Percentiles rank a stretch among this genome's conserved stretches.
Evolutionary conservation across 192 early-diverging fungal species (phyloP).

Genomic region (Polychytrium aggregatum): DNA sequence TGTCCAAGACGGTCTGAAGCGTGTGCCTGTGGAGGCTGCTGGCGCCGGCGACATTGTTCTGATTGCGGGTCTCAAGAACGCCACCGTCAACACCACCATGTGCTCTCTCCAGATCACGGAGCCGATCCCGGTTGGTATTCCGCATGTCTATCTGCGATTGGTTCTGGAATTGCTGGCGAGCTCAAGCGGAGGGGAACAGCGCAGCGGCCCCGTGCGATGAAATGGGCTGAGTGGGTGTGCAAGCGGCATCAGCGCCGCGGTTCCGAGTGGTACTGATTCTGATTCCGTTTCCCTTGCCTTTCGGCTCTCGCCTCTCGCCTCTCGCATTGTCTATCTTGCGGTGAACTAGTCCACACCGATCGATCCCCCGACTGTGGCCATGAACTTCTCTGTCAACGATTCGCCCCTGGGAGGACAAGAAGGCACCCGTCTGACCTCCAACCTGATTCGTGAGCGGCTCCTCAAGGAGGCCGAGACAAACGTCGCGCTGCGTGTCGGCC

Average conservation of each 20-base stretch:
- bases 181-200: no score
- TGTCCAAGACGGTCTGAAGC: slow-evolving; percentile 58
- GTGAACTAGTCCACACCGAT: slow-evolving; percentile 47
- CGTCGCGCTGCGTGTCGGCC: slow-evolving; percentile 66
- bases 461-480: slow-evolving; percentile 70
- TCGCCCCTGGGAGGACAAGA: slow-evolving; percentile 75
- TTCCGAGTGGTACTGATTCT: no score
- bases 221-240: no score
- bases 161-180: no score
- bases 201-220: no score
- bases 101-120: slow-evolving; percentile 45
- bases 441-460: slow-evolving; percentile 65
- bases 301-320: no score
- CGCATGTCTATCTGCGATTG: background rate
- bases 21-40: slow-evolving; percentile 52
- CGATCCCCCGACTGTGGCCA: slow-evolving; percentile 76
- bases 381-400: slow-evolving; percentile 78
- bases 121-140: slow-evolving; percentile 38
- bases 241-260: no score
- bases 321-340: background rate
- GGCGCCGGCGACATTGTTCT: slow-evolving; percentile 77
- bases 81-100: slow-evolving; percentile 72
- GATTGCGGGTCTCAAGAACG: slow-evolving; percentile 60
- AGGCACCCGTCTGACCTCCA: slow-evolving; percentile 62
- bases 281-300: no score